phyloP scores from a whole-genome alignment of 2,329 filamentous ascomycete genomes.

The Thelonectria blattea region DNA sequence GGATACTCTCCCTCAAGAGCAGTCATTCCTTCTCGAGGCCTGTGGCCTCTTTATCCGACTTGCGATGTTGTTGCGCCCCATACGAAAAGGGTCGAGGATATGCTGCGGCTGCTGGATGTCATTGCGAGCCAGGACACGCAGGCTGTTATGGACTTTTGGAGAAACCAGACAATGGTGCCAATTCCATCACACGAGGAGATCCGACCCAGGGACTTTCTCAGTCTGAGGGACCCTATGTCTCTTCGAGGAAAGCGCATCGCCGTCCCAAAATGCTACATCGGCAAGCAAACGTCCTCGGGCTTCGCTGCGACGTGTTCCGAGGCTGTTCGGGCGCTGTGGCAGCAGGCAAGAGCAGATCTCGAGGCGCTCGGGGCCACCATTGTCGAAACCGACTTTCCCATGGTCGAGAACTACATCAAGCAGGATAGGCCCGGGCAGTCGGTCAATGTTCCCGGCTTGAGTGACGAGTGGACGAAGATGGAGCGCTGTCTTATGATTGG shows the following conservation, averaged over 20 bases:
- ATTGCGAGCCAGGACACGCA: conserved; percentile 51
- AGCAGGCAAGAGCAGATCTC: conserved; percentile 43
- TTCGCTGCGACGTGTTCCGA: conserved; percentile 25
- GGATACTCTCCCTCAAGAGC: conserved; percentile 63
- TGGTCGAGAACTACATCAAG: conserved; percentile 26
- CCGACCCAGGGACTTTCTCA: conserved; percentile 42
- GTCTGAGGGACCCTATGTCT: conserved; percentile 36
- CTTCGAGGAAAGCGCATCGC: conserved; percentile 29
- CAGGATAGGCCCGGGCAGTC: conserved; percentile 18
- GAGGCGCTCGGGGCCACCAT: conserved; percentile 50
- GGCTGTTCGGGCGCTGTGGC: conserved; percentile 37
- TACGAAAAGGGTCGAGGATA: conserved; percentile 55
- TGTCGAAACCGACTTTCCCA: conserved; percentile 41
- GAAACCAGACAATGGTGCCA: conserved; percentile 53
- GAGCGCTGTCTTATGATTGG: conserved; percentile 23
- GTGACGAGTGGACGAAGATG: conserved; percentile 14
- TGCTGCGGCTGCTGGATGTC: conserved; percentile 56
- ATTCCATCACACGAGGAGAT: conserved; percentile 40
- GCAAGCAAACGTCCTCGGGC: background rate
- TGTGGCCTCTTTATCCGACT: conserved; percentile 62
- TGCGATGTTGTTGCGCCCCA: conserved; percentile 62
- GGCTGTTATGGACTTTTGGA: conserved; percentile 56
- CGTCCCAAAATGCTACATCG: conserved; percentile 21
- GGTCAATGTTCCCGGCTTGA: conserved; percentile 14
- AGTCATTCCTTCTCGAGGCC: conserved; percentile 56